Evolutionary conservation across 78 protist genomes (phyloP).

Genomic region (Dictyostelium capitatum): DNA sequence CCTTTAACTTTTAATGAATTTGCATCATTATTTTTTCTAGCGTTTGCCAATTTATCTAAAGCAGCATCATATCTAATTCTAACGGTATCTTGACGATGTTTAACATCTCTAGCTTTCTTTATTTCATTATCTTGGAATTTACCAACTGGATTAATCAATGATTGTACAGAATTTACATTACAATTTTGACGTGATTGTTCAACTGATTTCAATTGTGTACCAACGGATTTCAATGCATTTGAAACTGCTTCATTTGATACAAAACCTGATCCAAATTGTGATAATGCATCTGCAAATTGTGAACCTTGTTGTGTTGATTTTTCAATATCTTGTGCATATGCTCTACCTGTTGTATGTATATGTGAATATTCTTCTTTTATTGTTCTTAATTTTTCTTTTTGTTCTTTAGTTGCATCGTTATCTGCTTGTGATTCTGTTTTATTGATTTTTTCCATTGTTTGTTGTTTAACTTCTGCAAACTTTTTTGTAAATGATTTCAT

Average conservation of each 20-base stretch:
- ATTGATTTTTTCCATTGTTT: conserved; percentile 57
- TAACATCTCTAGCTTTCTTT: conserved; percentile 61
- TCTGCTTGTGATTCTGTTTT: conserved; percentile 67
- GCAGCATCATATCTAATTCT: conserved; percentile 52
- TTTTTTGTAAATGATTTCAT: conserved; percentile 69
- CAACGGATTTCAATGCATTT: conserved; percentile 30
- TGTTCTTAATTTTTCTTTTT: conserved; percentile 40
- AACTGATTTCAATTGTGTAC: conserved; percentile 51
- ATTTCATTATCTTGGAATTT: conserved; percentile 74
- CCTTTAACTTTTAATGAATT: conserved; percentile 68
- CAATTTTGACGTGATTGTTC: conserved; percentile 74
- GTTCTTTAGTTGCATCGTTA: conserved; percentile 67
- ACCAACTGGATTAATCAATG: conserved; percentile 59
- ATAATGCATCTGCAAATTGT: conserved; percentile 62
- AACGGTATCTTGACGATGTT: conserved; percentile 63
- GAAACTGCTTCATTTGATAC: background rate
- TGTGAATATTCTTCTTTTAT: conserved; percentile 44
- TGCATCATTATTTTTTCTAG: conserved; percentile 56
- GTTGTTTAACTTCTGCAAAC: conserved; percentile 48
- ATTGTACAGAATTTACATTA: conserved; percentile 52
- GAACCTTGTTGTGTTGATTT: conserved; percentile 42
- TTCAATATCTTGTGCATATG: conserved; percentile 56
- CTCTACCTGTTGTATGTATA: conserved; percentile 31
- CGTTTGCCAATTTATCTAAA: conserved; percentile 29
- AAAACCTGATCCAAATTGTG: conserved; percentile 50